Base-by-base conservation (phyloP, 2,329 filamentous ascomycete species). In the Cucurbitaria berberidis region DNA sequence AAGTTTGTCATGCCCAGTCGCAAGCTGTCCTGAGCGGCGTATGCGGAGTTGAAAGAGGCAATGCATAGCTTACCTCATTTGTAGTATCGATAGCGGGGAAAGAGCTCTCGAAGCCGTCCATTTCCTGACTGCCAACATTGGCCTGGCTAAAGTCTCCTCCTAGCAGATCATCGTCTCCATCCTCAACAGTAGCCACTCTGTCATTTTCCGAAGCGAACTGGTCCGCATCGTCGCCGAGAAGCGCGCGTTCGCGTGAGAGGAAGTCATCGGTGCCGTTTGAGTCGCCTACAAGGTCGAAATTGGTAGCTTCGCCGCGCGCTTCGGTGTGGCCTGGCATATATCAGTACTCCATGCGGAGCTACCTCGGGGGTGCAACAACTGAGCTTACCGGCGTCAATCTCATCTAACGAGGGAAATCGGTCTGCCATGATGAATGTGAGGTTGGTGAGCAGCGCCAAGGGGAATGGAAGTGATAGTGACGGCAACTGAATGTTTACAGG, bases 141-240 rank as follows among this genome's bases (percentile, higher is more conserved):
- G 80, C 62, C 73, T 75, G 63, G 74, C 77, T 67, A 56, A 78
- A 76, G 49, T 78, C 82, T 60, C 81, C 87, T 43, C 85, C 87
- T 45, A 93, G 82, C 53, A 96, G 80, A 69, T 95, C 87, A 62
- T 90, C 89, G 59, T 88, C 86, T 48, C 80, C 78, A 40, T 85
- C 80, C 65, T 89, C 86, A 60, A 82, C 84, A 35, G 85, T 85
- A 51, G 83, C 82, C 53, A 83, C 80, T 73, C 80, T 80, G 75
- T 96, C 91, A 70, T 88, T 86, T 56, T 86, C 83, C 27, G 90
- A 89, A 59, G 89, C 83, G 76, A 99, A 99, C 80, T 93, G 90
- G 67, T 92, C 85, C 55, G 95, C 95, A 76, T 98, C 95, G 60
- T 96, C 95, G 62, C 95, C 95, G 7, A 99, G 86, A 16, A 89